A percentile compares a stretch with the other conserved stretches of the same genome.
These are phyloP conservation scores for Didymella glomerata DNA, from an alignment of 2,329 filamentous ascomycete genomes.

Conservation along the genomic window DNA sequence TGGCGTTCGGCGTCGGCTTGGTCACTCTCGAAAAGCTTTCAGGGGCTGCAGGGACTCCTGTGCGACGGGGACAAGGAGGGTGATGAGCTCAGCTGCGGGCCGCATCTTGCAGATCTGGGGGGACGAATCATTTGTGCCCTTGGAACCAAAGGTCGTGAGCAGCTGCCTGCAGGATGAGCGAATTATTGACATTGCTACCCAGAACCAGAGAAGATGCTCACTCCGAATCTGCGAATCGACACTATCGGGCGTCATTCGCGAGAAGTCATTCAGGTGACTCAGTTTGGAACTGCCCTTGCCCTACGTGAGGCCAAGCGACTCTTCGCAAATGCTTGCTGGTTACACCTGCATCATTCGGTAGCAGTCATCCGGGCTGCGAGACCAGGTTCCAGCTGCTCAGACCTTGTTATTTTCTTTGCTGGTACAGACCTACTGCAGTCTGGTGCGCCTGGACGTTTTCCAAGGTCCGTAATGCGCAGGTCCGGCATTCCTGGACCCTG, in stretches of 20 bases:
- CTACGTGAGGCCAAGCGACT: constrained; percentile 6
- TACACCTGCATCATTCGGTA: constrained; percentile 1
- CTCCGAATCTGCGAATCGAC: background rate
- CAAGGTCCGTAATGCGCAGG: constrained; percentile 2
- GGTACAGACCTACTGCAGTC: background rate
- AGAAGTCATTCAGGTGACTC: constrained; percentile 14
- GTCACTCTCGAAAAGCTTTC: constrained; percentile 2
- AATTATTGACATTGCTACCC: constrained; percentile 1
- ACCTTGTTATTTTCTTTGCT: constrained; percentile 8
- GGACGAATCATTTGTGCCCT: constrained; percentile 11
- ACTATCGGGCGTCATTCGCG: background rate
- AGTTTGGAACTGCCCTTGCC: constrained; percentile 7
- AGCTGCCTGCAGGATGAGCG: constrained; percentile 4
- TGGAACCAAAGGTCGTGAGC: background rate
- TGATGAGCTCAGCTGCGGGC: constrained; percentile 16
- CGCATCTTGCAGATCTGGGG: constrained; percentile 10
- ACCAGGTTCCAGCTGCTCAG: constrained; percentile 10
- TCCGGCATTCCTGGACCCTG: background rate
- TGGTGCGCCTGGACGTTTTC: constrained; percentile 2
- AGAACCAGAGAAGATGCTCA: constrained; percentile 8
- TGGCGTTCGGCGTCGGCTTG: constrained; percentile 8
- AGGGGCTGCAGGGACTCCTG: constrained; percentile 8
- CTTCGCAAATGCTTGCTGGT: constrained; percentile 5
- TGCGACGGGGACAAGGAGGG: constrained; percentile 9
- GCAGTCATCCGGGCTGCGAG: constrained; percentile 13